phyloP scores from a whole-genome alignment of 305 asterid genomes.

The Rubia balearica region DNA sequence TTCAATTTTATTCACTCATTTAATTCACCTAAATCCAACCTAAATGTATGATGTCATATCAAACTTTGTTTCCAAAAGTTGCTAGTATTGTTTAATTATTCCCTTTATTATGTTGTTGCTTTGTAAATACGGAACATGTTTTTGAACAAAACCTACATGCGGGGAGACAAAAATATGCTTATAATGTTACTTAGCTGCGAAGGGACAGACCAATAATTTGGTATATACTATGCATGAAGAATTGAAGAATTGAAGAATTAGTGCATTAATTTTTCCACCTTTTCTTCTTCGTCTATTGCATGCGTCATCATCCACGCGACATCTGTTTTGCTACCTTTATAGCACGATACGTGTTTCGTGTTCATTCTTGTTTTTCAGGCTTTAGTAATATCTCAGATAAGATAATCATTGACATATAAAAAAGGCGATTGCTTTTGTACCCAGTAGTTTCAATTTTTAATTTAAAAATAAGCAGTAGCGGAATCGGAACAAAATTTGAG shows the following conservation, averaged over 20 bases:
- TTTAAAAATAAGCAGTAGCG: too few species aligned
- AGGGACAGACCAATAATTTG: background rate
- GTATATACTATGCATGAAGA: too few species aligned
- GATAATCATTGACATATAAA: background rate
- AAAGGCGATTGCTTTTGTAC: background rate
- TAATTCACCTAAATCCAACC: too few species aligned
- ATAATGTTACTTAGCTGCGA: background rate
- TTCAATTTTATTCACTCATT: too few species aligned
- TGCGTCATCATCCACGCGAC: background rate
- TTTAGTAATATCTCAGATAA: background rate
- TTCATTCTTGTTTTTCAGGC: background rate
- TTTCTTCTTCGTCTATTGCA: too few species aligned
- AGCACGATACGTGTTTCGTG: background rate
- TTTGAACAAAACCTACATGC: background rate
- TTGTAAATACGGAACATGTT: background rate
- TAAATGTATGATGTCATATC: too few species aligned
- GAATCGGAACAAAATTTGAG: too few species aligned
- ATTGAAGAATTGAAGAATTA: too few species aligned
- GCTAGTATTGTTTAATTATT: too few species aligned
- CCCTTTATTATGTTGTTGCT: background rate
- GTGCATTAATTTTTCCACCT: too few species aligned
- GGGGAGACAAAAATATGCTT: background rate
- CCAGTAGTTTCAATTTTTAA: too few species aligned
- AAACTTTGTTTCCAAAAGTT: too few species aligned
- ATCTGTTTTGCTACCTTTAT: background rate